Evolutionary conservation across 1,284 basidiomycete species (phyloP), one percentile per base, ranked within the genome.

Genomic region (Chalciporus sp.): DNA sequence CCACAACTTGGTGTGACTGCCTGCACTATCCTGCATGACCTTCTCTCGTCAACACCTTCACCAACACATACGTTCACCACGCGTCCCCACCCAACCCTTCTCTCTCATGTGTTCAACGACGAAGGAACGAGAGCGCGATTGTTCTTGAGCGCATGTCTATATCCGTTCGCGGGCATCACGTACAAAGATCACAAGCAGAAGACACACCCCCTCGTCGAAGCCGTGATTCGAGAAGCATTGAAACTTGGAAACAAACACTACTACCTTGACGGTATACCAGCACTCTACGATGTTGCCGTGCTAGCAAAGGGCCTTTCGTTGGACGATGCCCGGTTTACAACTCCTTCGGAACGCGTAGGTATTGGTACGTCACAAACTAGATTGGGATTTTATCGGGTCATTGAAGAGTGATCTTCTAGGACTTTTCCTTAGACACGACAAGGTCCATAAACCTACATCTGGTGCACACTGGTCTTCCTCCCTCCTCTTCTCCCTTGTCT

Each of bases 241-340:
- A 96, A 94, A 74, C 78, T 94, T 26, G 93, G 93, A 9, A 80
- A 82, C 23, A 90, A 92, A 58, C 84, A 88, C 56, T 88, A 92
- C 60, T 91, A 85, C 60, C 70, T 88, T 6, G 84, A 88, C 61
- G 88, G 89, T 5, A 84, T 94, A 28, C 84, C 89, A 0, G 74
- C 81, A 3, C 75, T 95, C 1, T 92, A 91, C 62, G 65, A 75
- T 1, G 85, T 87, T 0, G 76, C 80, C 0, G 48, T 65, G 4
- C 43, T 82, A 11, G 62, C 91, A 14, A 69, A 68, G 49, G 70
- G 71, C 35, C 74, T 76, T 4, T 71, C 75, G 14, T 66, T 82
- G 44, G 67, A 70, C 52, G 62, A 66, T 42, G 65, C 70, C 11
- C 72, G 63, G 47, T 77, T 78, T 47, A 67, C 69, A 40, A 58